Evolutionary conservation across 257 asterid species (phyloP).

Genomic region (Solanum sitiens): DNA sequence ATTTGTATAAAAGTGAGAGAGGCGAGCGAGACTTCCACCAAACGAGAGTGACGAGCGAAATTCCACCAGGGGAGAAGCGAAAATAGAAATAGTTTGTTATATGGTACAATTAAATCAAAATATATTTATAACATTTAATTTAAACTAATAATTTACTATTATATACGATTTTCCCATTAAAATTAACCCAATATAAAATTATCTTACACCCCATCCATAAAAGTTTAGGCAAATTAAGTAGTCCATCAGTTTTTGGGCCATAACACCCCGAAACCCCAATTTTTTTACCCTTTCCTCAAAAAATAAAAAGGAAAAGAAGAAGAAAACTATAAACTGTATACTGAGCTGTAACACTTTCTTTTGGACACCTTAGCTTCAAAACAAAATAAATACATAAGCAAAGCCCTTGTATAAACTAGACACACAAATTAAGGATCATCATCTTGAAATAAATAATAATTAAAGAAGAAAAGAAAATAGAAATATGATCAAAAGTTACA

Average conservation of each 20-base stretch:
- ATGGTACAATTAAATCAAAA: too few species aligned
- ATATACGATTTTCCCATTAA: too few species aligned
- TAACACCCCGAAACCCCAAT: not conserved
- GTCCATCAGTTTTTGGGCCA: not conserved
- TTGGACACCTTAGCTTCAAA: not conserved
- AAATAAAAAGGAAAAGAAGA: not conserved
- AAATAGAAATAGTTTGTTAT: too few species aligned
- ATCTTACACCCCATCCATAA: not conserved
- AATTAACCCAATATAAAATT: not conserved
- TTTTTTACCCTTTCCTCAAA: not conserved
- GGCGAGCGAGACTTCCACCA: too few species aligned
- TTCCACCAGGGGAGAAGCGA: too few species aligned
- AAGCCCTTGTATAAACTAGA: not conserved
- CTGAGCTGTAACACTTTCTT: not conserved
- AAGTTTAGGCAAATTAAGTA: not conserved
- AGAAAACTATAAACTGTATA: not conserved
- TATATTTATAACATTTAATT: too few species aligned
- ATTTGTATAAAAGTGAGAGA: too few species aligned
- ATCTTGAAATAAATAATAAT: not conserved
- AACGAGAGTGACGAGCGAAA: too few species aligned
- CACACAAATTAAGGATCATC: not conserved
- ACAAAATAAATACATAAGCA: not conserved
- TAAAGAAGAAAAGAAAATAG: not conserved
- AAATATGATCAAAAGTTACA: conserved; percentile 6
- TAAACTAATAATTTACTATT: too few species aligned